Evolutionary conservation across 495 filamentous ascomycete genomes (phyloP).

Genomic region (Rusavskia elegans): DNA sequence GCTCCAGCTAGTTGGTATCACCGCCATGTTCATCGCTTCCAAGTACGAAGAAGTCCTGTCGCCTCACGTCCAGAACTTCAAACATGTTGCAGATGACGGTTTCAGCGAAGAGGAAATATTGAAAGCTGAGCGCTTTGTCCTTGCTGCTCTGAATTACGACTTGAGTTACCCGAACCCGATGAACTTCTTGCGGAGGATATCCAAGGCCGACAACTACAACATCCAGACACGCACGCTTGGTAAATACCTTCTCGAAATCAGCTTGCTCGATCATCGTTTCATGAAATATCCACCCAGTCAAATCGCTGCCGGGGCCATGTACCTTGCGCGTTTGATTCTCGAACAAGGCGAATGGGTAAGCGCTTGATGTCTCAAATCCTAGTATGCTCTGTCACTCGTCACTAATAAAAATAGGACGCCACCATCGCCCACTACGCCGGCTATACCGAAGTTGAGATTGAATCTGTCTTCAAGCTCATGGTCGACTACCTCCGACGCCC

Average conservation of each 20-base stretch:
- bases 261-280: conserved; percentile 83
- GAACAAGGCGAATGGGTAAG: conserved; percentile 81
- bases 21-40: conserved; percentile 96
- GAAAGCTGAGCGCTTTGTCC: conserved; percentile 87
- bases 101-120: conserved; percentile 93
- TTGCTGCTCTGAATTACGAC: conserved; percentile 84
- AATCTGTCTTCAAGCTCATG: conserved; percentile 86
- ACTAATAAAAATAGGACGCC: conserved; percentile 43
- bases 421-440: conserved; percentile 88
- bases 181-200: conserved; percentile 97
- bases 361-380: conserved; percentile 1
- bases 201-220: conserved; percentile 96
- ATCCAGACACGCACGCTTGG: conserved; percentile 92
- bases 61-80: conserved; percentile 92
- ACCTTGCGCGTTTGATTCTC: conserved; percentile 75
- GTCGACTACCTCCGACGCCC: conserved; percentile 84
- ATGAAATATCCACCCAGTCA: conserved; percentile 76
- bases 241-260: conserved; percentile 98
- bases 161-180: conserved; percentile 98
- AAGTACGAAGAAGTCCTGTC: conserved; percentile 98
- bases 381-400: conserved; percentile 8
- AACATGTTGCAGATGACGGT: conserved; percentile 89
- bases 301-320: conserved; percentile 86
- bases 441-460: conserved; percentile 81
- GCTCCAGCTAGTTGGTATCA: conserved; percentile 89